A percentile compares a stretch with the other conserved stretches of the same genome.
phyloP scores from a whole-genome alignment of 148 eudicot genomes.

The Silene conica region DNA sequence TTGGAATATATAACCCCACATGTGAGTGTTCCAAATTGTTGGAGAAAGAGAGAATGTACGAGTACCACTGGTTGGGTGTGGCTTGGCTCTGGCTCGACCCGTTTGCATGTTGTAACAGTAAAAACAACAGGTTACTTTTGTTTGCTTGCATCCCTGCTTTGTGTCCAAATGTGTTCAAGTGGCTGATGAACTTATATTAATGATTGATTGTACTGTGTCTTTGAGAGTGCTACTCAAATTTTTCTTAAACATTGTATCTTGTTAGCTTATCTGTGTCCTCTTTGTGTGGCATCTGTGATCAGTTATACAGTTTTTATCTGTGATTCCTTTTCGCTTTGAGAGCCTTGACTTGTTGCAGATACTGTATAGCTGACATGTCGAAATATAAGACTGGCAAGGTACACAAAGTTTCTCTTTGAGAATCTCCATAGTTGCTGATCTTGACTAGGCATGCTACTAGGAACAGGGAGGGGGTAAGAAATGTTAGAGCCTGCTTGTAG shows the following conservation, averaged over 20 bases:
- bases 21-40: too few relatives aligned
- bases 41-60: too few relatives aligned
- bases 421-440: background rate
- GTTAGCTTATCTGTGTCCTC: background rate
- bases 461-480: background rate
- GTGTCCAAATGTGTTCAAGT: background rate
- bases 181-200: background rate
- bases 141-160: background rate
- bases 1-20: too few relatives aligned
- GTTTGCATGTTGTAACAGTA: too few relatives aligned
- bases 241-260: background rate
- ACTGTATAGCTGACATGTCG: slow-evolving; percentile 97
- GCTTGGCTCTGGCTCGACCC: too few relatives aligned
- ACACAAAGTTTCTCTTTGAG: slow-evolving; percentile 12
- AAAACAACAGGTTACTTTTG: too few relatives aligned
- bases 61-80: too few relatives aligned
- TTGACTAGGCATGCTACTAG: background rate
- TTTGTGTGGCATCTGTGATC: background rate
- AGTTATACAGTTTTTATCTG: background rate
- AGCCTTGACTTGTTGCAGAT: slow-evolving; percentile 57
- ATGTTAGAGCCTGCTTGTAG: background rate
- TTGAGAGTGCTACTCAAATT: background rate
- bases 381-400: slow-evolving; percentile 88
- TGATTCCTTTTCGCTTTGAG: slow-evolving; percentile 6
- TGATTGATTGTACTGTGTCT: background rate